phyloP scores from a whole-genome alignment of 2,329 filamentous ascomycete genomes.

The Ceratocystis albifundus region DNA sequence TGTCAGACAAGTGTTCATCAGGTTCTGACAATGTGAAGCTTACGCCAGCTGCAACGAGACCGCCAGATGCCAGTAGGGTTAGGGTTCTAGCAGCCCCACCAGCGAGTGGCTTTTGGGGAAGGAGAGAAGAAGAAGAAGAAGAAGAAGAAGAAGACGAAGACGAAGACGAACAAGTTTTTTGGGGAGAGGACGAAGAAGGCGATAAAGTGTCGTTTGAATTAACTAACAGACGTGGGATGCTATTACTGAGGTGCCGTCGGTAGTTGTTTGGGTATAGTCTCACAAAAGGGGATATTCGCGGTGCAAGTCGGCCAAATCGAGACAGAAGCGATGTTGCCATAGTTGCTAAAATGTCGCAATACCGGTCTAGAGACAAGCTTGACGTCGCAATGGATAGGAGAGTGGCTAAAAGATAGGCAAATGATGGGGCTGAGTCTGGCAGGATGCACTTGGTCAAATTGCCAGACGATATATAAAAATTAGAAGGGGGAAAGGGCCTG shows the following conservation, averaged over 20 bases:
- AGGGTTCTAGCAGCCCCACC: conserved; percentile 19
- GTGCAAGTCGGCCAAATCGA: conserved; percentile 19
- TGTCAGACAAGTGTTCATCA: not conserved
- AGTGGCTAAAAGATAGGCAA: conserved; percentile 17
- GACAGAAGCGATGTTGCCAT: conserved; percentile 24
- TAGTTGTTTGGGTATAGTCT: conserved; percentile 16
- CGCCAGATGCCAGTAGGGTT: conserved; percentile 23
- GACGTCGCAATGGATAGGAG: conserved; percentile 19
- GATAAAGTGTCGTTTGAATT: conserved; percentile 2
- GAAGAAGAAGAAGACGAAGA: not conserved
- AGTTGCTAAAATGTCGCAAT: conserved; percentile 16
- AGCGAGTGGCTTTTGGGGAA: not conserved
- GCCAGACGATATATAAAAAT: conserved; percentile 7
- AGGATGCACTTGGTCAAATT: conserved; percentile 13
- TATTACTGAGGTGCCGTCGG: conserved; percentile 13
- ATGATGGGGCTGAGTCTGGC: conserved; percentile 16
- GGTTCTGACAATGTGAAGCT: conserved; percentile 19
- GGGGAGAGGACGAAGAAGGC: not conserved
- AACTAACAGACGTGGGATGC: not conserved
- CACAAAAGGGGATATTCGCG: conserved; percentile 17
- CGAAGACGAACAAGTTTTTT: not conserved
- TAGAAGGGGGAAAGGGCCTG: not conserved
- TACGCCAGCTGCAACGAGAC: conserved; percentile 15
- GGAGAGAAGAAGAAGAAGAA: not conserved
- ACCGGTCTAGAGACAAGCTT: conserved; percentile 16